Evolutionary conservation across 495 filamentous ascomycete genomes (phyloP).

Genomic region (Achaetomiella virescens): DNA sequence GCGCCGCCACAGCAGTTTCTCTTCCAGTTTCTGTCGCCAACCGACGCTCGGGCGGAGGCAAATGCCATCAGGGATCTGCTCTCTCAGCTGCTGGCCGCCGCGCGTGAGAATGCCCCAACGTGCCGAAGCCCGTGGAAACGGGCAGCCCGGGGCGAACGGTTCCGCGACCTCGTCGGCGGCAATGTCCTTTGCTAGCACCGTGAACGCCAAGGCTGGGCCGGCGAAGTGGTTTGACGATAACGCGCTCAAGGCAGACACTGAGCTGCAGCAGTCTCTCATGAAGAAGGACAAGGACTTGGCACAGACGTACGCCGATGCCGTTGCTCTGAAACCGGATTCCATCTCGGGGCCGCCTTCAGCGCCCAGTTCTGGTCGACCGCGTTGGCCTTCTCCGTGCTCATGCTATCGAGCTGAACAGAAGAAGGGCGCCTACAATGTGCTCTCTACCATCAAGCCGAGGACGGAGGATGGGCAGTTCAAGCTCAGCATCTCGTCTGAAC

Average conservation of each 20-base stretch:
- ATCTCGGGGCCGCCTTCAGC: conserved; percentile 73
- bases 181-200: conserved; percentile 44
- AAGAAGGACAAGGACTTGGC: conserved; percentile 65
- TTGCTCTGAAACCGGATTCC: conserved; percentile 70
- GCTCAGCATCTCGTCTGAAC: conserved; percentile 83
- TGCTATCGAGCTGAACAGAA: conserved; percentile 78
- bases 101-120: conserved; percentile 51
- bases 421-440: conserved; percentile 82
- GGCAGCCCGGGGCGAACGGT: conserved; percentile 27
- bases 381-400: conserved; percentile 79
- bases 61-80: conserved; percentile 76
- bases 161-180: conserved; percentile 37
- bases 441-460: conserved; percentile 80
- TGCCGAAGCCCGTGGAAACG: conserved; percentile 36
- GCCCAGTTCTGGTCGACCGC: conserved; percentile 87
- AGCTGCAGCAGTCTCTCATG: conserved; percentile 79
- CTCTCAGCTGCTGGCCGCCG: conserved; percentile 63
- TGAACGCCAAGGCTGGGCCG: conserved; percentile 41
- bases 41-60: conserved; percentile 72
- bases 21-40: conserved; percentile 77
- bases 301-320: conserved; percentile 74
- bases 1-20: conserved; percentile 54
- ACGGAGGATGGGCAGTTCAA: conserved; percentile 69
- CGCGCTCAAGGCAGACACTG: conserved; percentile 62
- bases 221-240: conserved; percentile 69